A percentile compares a stretch with the other conserved stretches of the same genome.
These are phyloP conservation scores for Flueggea neowawraea DNA, from an alignment of 441 rosid species.

Conservation along the genomic window DNA sequence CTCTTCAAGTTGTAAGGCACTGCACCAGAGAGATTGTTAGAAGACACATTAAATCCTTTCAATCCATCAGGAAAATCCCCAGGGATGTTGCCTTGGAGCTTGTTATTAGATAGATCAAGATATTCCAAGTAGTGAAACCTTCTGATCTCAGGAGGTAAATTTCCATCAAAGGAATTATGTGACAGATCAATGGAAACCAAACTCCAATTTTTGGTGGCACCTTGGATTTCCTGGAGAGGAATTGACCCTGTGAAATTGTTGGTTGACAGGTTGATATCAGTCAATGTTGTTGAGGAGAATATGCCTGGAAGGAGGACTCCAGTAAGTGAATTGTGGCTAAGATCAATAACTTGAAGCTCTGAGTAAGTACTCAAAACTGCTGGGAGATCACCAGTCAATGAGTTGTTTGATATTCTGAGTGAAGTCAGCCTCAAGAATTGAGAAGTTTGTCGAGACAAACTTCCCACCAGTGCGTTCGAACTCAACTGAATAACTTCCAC, in stretches of 20 bases:
- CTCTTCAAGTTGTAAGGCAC: conserved; percentile 56
- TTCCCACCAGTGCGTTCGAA: conserved; percentile 69
- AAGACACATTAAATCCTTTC: conserved; percentile 59
- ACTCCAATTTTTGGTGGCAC: conserved; percentile 38
- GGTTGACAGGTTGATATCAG: conserved; percentile 61
- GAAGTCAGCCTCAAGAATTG: conserved; percentile 52
- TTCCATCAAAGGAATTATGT: conserved; percentile 57
- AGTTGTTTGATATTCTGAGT: conserved; percentile 58
- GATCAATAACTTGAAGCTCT: conserved; percentile 55
- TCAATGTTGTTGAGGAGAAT: conserved; percentile 53
- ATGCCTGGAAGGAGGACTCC: conserved; percentile 62
- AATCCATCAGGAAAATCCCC: conserved; percentile 56
- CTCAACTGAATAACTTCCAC: conserved; percentile 72
- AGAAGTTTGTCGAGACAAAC: conserved; percentile 56
- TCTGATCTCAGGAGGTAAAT: conserved; percentile 58
- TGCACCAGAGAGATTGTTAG: conserved; percentile 65
- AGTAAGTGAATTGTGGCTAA: conserved; percentile 62
- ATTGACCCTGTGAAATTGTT: conserved; percentile 66
- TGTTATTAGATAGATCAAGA: conserved; percentile 65
- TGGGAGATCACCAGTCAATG: conserved; percentile 57
- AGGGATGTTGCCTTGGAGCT: conserved; percentile 65
- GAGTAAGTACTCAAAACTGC: conserved; percentile 40
- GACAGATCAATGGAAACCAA: conserved; percentile 83
- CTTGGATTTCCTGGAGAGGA: conserved; percentile 44
- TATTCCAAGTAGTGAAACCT: conserved; percentile 43